phyloP scores from a whole-genome alignment of 306 rosid genomes.

The Vicia villosa region DNA sequence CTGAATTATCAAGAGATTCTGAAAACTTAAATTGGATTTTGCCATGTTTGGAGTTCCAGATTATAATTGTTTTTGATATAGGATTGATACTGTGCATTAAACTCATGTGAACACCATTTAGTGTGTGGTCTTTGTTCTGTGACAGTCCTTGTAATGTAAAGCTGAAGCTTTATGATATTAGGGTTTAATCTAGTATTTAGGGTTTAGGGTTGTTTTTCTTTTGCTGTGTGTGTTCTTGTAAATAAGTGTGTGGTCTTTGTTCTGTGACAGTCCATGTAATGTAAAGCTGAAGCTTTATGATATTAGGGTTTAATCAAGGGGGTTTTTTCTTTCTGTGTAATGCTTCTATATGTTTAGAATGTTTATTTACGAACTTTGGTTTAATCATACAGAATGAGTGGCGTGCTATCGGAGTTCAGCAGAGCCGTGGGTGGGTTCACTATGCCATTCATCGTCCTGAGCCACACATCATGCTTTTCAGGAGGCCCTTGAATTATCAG shows the following conservation, averaged over 20 bases:
- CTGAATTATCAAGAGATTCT: not conserved
- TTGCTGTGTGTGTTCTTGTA: too few species aligned
- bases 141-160: too few species aligned
- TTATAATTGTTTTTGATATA: not conserved
- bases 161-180: too few species aligned
- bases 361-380: not conserved
- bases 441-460: conserved; percentile 93
- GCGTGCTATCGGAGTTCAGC: conserved; percentile 97
- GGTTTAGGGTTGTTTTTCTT: too few species aligned
- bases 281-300: too few species aligned
- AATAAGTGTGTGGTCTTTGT: too few species aligned
- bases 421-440: conserved; percentile 99
- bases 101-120: not conserved
- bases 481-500: conserved; percentile 91
- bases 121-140: too few species aligned
- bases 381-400: conserved; percentile 66
- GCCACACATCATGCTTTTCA: conserved; percentile 97
- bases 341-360: not conserved
- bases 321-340: too few species aligned
- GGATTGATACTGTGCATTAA: not conserved
- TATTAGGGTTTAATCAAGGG: too few species aligned
- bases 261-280: too few species aligned
- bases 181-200: too few species aligned
- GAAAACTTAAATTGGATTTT: not conserved
- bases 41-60: not conserved